These are phyloP conservation scores for Colletotrichum lupini DNA, from an alignment of 2,329 filamentous ascomycete genomes.

Conservation along the genomic window DNA sequence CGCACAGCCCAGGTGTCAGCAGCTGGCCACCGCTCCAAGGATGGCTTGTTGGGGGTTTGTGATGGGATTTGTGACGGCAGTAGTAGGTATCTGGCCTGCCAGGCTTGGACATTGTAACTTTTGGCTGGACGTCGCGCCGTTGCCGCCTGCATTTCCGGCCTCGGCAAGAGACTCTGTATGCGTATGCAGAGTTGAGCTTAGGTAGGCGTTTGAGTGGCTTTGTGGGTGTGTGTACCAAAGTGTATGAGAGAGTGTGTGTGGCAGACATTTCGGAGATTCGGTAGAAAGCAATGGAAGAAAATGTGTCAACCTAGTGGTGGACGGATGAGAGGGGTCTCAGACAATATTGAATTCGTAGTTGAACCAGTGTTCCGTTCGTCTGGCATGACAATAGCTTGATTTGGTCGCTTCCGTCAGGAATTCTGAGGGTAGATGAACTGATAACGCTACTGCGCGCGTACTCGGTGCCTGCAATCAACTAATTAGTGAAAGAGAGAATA, in stretches of 20 bases:
- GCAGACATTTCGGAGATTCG: constrained; percentile 24
- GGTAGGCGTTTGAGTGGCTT: background rate
- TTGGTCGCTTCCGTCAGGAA: constrained; percentile 26
- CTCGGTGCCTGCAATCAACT: background rate
- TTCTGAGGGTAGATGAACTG: background rate
- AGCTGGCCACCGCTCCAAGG: constrained; percentile 27
- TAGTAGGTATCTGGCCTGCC: constrained; percentile 12
- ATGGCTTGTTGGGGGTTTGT: background rate
- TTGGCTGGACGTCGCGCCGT: constrained; percentile 25
- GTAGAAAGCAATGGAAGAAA: constrained; percentile 26
- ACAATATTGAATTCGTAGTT: constrained; percentile 22
- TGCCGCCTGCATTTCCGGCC: constrained; percentile 33
- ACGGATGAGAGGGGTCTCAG: constrained; percentile 24
- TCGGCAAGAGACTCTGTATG: constrained; percentile 29
- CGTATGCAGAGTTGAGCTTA: constrained; percentile 29
- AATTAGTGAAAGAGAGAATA: background rate
- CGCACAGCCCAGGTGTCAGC: constrained; percentile 30
- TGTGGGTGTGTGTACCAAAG: background rate
- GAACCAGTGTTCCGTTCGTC: constrained; percentile 5
- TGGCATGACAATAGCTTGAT: constrained; percentile 16
- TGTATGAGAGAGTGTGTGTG: background rate
- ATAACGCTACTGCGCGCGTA: background rate
- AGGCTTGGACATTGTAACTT: constrained; percentile 18
- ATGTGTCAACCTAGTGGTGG: background rate
- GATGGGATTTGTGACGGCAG: constrained; percentile 3